Evolutionary conservation across 305 asterid species (phyloP).

Genomic region (Andrographis paniculata): DNA sequence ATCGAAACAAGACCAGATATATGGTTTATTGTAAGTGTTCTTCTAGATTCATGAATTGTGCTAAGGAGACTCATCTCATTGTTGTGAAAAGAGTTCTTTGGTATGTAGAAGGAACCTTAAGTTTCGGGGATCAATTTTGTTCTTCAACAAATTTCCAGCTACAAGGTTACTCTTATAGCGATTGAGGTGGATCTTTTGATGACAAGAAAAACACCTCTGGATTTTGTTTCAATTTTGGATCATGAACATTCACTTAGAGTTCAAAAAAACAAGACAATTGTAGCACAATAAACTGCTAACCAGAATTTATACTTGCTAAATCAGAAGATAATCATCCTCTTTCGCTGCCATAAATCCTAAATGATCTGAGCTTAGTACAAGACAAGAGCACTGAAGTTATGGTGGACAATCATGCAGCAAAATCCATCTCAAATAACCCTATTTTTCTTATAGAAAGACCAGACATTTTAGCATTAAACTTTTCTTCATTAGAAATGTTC

Average conservation of each 20-base stretch:
- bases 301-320: neutral
- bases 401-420: neutral
- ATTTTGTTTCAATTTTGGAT: too few species aligned
- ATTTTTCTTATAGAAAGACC: neutral
- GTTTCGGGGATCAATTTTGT: neutral
- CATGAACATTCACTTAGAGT: too few species aligned
- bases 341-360: neutral
- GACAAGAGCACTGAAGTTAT: neutral
- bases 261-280: too few species aligned
- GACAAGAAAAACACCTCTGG: neutral
- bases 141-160: neutral
- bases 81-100: neutral
- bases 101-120: neutral
- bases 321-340: neutral
- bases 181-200: neutral
- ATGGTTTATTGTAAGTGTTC: neutral
- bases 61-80: neutral
- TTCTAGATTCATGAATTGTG: constrained; percentile 1
- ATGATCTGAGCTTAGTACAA: neutral
- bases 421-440: neutral
- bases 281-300: neutral
- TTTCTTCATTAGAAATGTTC: too few species aligned
- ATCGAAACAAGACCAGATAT: neutral
- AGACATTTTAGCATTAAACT: neutral
- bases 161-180: neutral